Conservation (phyloP, 1,284 basidiomycete species). For the Papiliotrema laurentii region DNA sequence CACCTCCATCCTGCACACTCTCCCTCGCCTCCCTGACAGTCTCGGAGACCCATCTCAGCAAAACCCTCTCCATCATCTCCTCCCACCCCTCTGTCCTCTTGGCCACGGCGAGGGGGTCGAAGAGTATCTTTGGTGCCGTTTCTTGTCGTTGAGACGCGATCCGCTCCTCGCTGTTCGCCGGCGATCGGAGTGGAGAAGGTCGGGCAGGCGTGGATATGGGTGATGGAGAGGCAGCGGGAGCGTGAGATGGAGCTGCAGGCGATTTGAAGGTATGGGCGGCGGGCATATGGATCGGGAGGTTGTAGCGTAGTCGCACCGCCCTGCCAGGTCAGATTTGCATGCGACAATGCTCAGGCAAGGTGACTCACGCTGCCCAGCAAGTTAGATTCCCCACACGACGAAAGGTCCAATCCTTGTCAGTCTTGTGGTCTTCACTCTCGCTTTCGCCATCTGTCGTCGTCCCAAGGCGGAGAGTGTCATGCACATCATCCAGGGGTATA, state of each 20-base stretch:
- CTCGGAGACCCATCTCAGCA: slow-evolving; percentile 33
- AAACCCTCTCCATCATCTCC: slow-evolving; percentile 21
- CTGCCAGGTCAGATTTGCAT: slow-evolving; percentile 12
- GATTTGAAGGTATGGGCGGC: slow-evolving; percentile 18
- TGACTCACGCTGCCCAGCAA: slow-evolving; percentile 45
- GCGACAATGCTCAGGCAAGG: not conserved
- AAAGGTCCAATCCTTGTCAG: slow-evolving; percentile 43
- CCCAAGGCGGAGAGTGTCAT: slow-evolving; percentile 30
- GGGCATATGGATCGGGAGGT: slow-evolving; percentile 34
- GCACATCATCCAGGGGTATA: slow-evolving; percentile 41
- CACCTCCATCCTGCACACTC: not conserved
- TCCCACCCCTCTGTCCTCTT: slow-evolving; percentile 37
- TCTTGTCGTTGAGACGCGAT: not conserved
- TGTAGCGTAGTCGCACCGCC: slow-evolving; percentile 40
- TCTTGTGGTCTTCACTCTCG: slow-evolving; percentile 8
- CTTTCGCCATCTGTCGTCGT: too few species aligned
- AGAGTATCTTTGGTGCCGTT: slow-evolving; percentile 23
- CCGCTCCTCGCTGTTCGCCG: not conserved
- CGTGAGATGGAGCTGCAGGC: slow-evolving; percentile 8
- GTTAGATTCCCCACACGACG: slow-evolving; percentile 42
- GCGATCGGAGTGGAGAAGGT: slow-evolving; percentile 1
- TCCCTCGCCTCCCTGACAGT: slow-evolving; percentile 24
- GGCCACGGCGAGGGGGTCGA: slow-evolving; percentile 43
- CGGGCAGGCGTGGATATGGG: too few species aligned
- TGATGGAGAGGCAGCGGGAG: slow-evolving; percentile 3